phyloP scores from a whole-genome alignment of 2,329 filamentous ascomycete genomes.

The Colletotrichum sp. region DNA sequence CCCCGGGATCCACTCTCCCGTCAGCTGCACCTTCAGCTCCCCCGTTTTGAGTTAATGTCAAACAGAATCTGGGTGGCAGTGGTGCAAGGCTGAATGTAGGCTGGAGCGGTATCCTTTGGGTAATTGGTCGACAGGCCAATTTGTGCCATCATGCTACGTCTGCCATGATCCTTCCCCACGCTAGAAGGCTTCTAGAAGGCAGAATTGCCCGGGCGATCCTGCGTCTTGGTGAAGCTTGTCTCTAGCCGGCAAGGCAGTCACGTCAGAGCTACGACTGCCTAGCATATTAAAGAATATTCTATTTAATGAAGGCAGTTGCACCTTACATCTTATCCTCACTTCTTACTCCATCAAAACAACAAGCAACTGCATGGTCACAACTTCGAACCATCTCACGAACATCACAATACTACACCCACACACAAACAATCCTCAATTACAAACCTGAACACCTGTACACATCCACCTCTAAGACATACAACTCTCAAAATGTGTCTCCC shows the following conservation, averaged over 20 bases:
- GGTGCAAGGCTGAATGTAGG: not conserved
- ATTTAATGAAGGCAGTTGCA: not conserved
- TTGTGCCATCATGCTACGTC: not conserved
- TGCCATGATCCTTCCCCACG: not conserved
- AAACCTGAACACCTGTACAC: not conserved
- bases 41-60: not conserved
- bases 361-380: not conserved
- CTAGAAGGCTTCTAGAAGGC: slow-evolving; percentile 12
- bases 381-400: not conserved
- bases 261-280: not conserved
- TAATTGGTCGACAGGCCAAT: not conserved
- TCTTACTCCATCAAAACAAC: not conserved
- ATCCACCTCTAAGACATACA: rapidly evolving
- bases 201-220: not conserved
- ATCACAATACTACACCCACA: not conserved
- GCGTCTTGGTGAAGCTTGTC: not conserved
- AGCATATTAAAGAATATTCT: not conserved
- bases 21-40: not conserved
- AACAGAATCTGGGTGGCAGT: not conserved
- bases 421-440: not conserved
- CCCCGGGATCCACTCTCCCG: not conserved
- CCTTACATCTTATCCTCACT: not conserved
- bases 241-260: not conserved
- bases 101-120: not conserved
- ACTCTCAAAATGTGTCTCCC: not conserved